Base-by-base conservation (phyloP, 495 filamentous ascomycete genomes). In the Neurospora sp. region DNA sequence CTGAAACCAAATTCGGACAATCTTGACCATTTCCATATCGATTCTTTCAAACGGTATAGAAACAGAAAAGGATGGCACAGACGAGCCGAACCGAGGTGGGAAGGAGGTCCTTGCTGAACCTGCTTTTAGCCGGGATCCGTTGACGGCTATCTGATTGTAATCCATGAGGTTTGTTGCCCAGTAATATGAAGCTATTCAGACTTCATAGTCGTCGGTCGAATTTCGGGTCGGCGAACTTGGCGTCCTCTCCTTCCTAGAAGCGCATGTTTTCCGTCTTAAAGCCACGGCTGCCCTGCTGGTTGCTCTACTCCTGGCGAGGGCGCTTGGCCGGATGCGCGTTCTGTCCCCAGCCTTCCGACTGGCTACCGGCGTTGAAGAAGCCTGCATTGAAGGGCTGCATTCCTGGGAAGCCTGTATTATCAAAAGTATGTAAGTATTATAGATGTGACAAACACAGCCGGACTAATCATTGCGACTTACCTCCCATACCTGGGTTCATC, bases 311-410 rank as follows among this genome's bases (percentile, higher is more conserved):
- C 20, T 79, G 78, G 70, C 92, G 88, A 73, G 90, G 90, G 72
- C 92, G 87, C 81, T 97, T 97, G 9, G 91, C 89, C 38, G 92
- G 92, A 75, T 97, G 93, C 0, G 93, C 93, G 76, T 97, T 96
- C 88, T 92, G 92, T 76, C 79, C 53, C 75, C 86, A 87, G 39
- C 88, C 90, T 40, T 81, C 80, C 35, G 76, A 73, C 71, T 80
- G 81, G 72, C 71, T 74, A 27, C 75, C 76, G 73, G 88, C 88
- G 41, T 83, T 85, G 9, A 95, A 96, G 87, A 95, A 94, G 72
- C 87, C 89, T 69, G 92, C 91, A 79, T 94, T 94, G 83, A 96
- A 97, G 12, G 88, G 84, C 77, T 89, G 89, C 79, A 86, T 86
- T 41, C 87, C 87, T 79, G 90, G 90, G 83, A 94, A 94, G 72